Conservation (phyloP, 768 basidiomycete genomes). For the Tubosaeta sp. region DNA sequence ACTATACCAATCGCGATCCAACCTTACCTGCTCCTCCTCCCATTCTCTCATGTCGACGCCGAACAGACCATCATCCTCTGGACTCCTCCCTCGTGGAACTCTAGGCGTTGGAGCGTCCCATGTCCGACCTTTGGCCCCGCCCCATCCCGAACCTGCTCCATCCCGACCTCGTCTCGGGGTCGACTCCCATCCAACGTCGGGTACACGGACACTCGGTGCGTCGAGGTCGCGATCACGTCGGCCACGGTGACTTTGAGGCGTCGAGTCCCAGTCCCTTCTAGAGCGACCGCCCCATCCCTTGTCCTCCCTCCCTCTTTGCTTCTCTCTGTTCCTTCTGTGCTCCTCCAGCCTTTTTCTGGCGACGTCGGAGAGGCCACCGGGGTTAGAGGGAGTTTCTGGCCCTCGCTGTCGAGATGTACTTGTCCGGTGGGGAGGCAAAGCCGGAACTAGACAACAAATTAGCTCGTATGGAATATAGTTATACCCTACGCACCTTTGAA, state of each 20-base stretch:
- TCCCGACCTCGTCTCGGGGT: constrained; percentile 64
- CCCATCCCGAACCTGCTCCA: constrained; percentile 64
- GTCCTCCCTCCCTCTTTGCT: constrained; percentile 12
- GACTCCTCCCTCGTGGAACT: constrained; percentile 58
- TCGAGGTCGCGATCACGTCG: constrained; percentile 43
- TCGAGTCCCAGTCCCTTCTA: constrained; percentile 51
- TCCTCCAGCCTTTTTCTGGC: constrained; percentile 75
- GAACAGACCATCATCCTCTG: constrained; percentile 60
- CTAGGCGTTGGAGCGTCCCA: constrained; percentile 90
- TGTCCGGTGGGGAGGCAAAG: constrained; percentile 54
- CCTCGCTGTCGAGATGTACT: constrained; percentile 68
- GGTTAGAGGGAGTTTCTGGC: constrained; percentile 91
- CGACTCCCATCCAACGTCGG: constrained; percentile 92
- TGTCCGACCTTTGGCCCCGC: constrained; percentile 44
- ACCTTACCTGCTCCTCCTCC: constrained; percentile 91
- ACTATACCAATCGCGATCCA: constrained; percentile 97
- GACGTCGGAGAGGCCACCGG: constrained; percentile 79
- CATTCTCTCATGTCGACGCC: constrained; percentile 82
- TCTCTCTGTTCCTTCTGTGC: constrained; percentile 61
- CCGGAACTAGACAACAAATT: constrained; percentile 56
- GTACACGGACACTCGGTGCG: constrained; percentile 82
- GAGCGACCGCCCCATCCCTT: constrained; percentile 37
- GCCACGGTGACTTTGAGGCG: constrained; percentile 56
- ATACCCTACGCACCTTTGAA: constrained; percentile 75
- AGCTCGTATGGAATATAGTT: background rate